A percentile compares a stretch with the other conserved stretches of the same genome.
These are phyloP conservation scores for Leccinum pseudoinsigne DNA, from an alignment of 1,284 basidiomycete species.

Conservation along the genomic window DNA sequence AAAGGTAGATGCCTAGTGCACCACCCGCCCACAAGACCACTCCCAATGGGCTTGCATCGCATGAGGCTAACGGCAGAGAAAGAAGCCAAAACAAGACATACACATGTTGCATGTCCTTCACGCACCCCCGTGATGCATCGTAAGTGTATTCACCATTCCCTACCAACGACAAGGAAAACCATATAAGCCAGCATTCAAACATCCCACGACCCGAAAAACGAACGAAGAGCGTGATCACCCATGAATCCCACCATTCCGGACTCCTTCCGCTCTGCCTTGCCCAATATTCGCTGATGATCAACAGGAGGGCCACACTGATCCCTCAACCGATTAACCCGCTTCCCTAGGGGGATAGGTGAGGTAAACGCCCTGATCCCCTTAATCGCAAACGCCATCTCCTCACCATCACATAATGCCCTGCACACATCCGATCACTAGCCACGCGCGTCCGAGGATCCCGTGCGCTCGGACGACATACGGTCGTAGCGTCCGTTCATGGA, in stretches of 20 bases:
- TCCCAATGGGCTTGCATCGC: constrained; percentile 38
- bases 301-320: constrained; percentile 79
- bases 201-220: constrained; percentile 27
- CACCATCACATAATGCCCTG: constrained; percentile 90
- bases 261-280: constrained; percentile 66
- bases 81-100: constrained; percentile 37
- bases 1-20: constrained; percentile 82
- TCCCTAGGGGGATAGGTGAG: constrained; percentile 38
- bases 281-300: constrained; percentile 85
- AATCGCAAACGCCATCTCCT: constrained; percentile 10
- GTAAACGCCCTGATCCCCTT: not conserved
- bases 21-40: constrained; percentile 88
- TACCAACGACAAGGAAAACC: constrained; percentile 7
- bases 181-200: constrained; percentile 2
- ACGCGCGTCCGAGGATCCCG: constrained; percentile 81
- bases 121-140: constrained; percentile 77
- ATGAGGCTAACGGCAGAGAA: constrained; percentile 3
- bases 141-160: constrained; percentile 85
- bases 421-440: constrained; percentile 87
- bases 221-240: constrained; percentile 89
- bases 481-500: constrained; percentile 77
- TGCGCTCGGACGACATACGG: constrained; percentile 77
- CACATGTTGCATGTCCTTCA: constrained; percentile 94
- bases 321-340: constrained; percentile 90
- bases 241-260: constrained; percentile 92